Evolutionary conservation across 176 grass and related monocot species (phyloP).

Genomic region (Rhynchospora tenuis): DNA sequence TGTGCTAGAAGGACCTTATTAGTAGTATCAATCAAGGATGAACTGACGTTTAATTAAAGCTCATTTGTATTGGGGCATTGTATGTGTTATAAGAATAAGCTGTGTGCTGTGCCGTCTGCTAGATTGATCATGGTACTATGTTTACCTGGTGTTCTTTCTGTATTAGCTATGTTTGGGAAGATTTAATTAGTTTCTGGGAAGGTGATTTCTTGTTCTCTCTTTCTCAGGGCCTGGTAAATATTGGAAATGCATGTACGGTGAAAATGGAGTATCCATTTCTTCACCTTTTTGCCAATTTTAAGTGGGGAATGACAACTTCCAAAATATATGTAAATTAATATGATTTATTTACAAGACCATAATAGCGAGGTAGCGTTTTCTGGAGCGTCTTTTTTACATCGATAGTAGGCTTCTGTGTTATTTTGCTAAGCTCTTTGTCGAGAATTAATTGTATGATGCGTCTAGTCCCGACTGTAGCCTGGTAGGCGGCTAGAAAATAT

Average conservation of each 20-base stretch:
- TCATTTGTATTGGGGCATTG: neutral
- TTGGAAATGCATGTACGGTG: neutral
- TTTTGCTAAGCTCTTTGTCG: neutral
- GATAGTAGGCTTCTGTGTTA: neutral
- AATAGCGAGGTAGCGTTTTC: neutral
- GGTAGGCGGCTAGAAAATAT: neutral
- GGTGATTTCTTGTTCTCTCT: neutral
- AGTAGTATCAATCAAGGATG: neutral
- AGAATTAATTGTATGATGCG: neutral
- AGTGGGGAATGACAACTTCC: neutral
- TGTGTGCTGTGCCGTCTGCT: neutral
- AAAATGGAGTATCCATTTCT: neutral
- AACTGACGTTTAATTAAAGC: neutral
- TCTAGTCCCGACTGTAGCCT: neutral
- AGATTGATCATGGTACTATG: neutral
- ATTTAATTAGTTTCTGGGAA: neutral
- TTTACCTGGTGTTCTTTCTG: neutral
- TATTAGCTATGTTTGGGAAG: neutral
- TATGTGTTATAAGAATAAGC: neutral
- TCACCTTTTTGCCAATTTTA: neutral
- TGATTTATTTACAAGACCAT: neutral
- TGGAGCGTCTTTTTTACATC: too few species aligned
- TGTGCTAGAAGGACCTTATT: neutral
- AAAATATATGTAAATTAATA: neutral
- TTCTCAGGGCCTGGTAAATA: neutral